Percentiles rank a stretch among this genome's conserved stretches.
Conservation (phyloP, 1,139 yeast genomes). For the Wickerhamomyces sp. region DNA sequence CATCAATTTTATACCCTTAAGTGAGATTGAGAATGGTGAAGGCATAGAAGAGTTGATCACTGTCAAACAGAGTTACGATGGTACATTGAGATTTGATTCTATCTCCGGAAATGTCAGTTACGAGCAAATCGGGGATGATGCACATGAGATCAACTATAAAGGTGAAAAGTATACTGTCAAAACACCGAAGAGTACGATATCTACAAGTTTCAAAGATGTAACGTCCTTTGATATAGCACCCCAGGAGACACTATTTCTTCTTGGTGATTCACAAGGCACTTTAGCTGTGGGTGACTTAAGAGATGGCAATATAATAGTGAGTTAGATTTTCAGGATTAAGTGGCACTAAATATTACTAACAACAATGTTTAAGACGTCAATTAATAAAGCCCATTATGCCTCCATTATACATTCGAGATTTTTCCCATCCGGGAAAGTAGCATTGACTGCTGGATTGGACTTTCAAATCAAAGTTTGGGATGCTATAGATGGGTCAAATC, state of each 20-base stretch:
- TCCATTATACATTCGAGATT: conserved; percentile 38
- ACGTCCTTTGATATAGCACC: conserved; percentile 33
- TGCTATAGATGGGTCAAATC: conserved; percentile 39
- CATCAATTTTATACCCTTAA: conserved; percentile 33
- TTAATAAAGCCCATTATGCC: conserved; percentile 42
- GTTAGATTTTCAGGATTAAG: too few relatives aligned
- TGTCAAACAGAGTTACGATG: conserved; percentile 11
- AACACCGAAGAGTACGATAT: conserved; percentile 10
- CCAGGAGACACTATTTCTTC: conserved; percentile 26
- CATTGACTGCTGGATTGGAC: conserved; percentile 53
- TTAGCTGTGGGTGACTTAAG: conserved; percentile 25
- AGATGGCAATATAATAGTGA: conserved; percentile 3
- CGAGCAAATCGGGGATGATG: neutral
- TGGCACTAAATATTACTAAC: conserved; percentile 2
- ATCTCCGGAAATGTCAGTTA: conserved; percentile 12
- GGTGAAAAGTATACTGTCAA: conserved; percentile 13
- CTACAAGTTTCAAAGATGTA: conserved; percentile 2
- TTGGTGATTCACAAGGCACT: conserved; percentile 44
- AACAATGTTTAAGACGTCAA: conserved; percentile 5
- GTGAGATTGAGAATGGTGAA: conserved; percentile 27
- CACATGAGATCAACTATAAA: conserved; percentile 15
- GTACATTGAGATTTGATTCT: conserved; percentile 9
- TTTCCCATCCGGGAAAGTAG: conserved; percentile 60
- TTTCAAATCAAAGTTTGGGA: conserved; percentile 57
- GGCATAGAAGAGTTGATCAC: conserved; percentile 24